phyloP scores from a whole-genome alignment of 169 alveolate genomes.

The Eimeria brunetti region DNA sequence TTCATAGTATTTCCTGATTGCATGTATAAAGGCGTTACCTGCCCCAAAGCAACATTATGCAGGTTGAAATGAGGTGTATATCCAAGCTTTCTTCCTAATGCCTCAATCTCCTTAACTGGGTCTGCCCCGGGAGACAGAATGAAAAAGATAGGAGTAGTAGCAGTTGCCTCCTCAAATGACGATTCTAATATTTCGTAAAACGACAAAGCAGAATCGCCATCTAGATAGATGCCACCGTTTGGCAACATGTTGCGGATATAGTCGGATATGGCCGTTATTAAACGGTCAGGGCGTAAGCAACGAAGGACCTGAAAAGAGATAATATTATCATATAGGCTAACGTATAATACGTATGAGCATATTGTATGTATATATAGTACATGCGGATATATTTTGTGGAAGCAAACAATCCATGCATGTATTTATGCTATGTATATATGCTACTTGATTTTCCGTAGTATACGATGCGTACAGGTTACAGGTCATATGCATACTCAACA shows the following conservation, averaged over 20 bases:
- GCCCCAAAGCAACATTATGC: conserved; percentile 96
- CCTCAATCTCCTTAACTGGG: conserved; percentile 92
- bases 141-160: conserved; percentile 94
- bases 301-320: conserved; percentile 88
- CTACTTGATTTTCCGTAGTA: not conserved
- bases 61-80: conserved; percentile 91
- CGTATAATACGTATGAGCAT: too few species aligned
- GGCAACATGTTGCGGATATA: conserved; percentile 95
- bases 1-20: conserved; percentile 90
- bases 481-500: too few species aligned
- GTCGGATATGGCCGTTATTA: conserved; percentile 94
- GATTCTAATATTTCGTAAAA: conserved; percentile 92
- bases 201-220: conserved; percentile 93
- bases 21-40: conserved; percentile 86
- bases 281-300: conserved; percentile 97
- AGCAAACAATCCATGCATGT: too few species aligned
- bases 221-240: conserved; percentile 94
- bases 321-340: not conserved
- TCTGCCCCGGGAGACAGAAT: conserved; percentile 97
- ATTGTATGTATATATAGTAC: too few species aligned
- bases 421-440: too few species aligned
- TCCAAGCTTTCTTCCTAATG: conserved; percentile 90
- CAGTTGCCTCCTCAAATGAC: conserved; percentile 92
- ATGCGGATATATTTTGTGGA: too few species aligned
- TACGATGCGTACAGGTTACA: not conserved